Evolutionary conservation across 2,329 filamentous ascomycete species (phyloP).

Genomic region (Mariannaea elegans): DNA sequence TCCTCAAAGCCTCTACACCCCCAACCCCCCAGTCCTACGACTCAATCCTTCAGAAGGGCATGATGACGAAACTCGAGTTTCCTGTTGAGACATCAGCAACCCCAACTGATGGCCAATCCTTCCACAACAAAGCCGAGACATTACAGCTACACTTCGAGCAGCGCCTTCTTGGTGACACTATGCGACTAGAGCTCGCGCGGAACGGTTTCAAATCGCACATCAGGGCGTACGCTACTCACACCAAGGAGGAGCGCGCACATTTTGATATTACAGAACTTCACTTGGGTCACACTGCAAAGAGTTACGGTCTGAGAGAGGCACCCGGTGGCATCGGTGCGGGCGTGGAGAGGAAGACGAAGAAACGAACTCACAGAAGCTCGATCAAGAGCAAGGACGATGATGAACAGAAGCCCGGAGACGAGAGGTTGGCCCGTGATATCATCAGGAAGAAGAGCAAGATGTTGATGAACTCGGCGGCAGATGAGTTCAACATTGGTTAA

Average conservation of each 20-base stretch:
- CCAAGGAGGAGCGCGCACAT: conserved; percentile 81
- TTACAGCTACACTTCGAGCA: conserved; percentile 69
- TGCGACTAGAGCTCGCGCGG: conserved; percentile 81
- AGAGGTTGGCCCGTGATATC: conserved; percentile 50
- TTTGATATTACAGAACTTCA: conserved; percentile 95
- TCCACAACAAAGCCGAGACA: conserved; percentile 62
- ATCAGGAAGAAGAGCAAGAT: conserved; percentile 70
- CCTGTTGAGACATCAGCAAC: conserved; percentile 74
- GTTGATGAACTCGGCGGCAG: conserved; percentile 70
- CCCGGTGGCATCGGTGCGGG: conserved; percentile 81
- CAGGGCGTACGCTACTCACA: conserved; percentile 93
- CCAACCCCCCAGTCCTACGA: conserved; percentile 63
- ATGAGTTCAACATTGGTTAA: conserved; percentile 75
- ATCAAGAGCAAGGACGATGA: conserved; percentile 51
- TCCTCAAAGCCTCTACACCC: conserved; percentile 65
- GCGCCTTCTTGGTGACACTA: conserved; percentile 66
- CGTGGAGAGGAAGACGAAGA: conserved; percentile 57
- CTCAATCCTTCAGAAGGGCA: conserved; percentile 70
- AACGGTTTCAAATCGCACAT: conserved; percentile 92
- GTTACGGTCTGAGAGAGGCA: conserved; percentile 87
- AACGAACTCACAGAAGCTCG: conserved; percentile 45
- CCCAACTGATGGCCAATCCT: conserved; percentile 52
- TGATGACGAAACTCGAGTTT: conserved; percentile 67
- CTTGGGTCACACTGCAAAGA: conserved; percentile 92
- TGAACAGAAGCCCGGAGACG: conserved; percentile 49